Base-by-base conservation (phyloP, 2,329 filamentous ascomycete genomes). In the Myotisia sp. region DNA sequence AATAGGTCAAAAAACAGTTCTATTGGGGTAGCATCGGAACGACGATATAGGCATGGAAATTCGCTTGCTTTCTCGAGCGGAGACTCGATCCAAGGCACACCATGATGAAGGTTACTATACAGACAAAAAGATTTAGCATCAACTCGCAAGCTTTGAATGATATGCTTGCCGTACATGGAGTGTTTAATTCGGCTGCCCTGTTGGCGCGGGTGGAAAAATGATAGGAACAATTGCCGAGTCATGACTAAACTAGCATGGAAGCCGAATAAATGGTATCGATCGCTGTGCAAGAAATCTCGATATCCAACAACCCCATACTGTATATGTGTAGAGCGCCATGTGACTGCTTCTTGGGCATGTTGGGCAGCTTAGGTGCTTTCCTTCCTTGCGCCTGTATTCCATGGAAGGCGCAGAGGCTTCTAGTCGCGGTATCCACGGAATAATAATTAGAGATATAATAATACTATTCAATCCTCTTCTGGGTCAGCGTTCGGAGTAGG, bases 1-100 rank as follows among this genome's bases (percentile, higher is more conserved):
- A 74, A 74, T 1, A 74, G 54, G 47, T 74, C 70, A 44, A 69
- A 74, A 47, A 74, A 74, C 3, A 74, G 54, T 45, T 74, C 64
- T 28, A 68, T 60, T 10, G 66, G 63, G 2, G 60, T 69, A 4
- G 67, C 64, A 48, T 70, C 67, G n/a, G 54, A 51, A 40, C 62
- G 58, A 17, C 54, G 52, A 35, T 58, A 55, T 32, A 65, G 59
- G 26, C 46, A 51, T 6, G 53, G 52, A 32, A 42, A 37, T 14
- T 37, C 42, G 26, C 45, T 42, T 12, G 41, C 47, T 24, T 43
- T 39, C 18, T 54, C 49, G 27, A 60, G 43, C 7, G 56, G 56
- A 19, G 46, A 53, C 34, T 52, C 48, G 18, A 60, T 54, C 45
- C 55, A 54, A 13, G 54, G 44, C 23, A 57, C 39, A 24, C 42